A percentile compares a stretch with the other conserved stretches of the same genome.
Evolutionary conservation across 2,329 filamentous ascomycete genomes (phyloP).

Genomic region (Chaetomium olivaceum): DNA sequence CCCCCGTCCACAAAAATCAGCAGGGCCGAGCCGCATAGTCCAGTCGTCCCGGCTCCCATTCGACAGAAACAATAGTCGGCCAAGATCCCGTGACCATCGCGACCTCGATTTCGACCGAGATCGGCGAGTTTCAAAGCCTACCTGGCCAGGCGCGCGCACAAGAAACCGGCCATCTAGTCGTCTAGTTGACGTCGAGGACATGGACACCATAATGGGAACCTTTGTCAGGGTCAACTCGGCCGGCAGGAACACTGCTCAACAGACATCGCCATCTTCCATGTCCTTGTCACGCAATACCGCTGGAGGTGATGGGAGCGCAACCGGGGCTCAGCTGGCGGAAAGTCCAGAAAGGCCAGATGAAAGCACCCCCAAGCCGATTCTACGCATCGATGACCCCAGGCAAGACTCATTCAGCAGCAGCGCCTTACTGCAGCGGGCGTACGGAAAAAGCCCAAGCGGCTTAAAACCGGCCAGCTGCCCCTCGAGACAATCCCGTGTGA

Average conservation of each 20-base stretch:
- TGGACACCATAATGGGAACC: background rate
- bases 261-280: background rate
- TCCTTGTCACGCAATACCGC: background rate
- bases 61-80: background rate
- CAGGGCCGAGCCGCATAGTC: background rate
- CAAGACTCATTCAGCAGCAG: slow-evolving; percentile 30
- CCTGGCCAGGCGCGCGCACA: too few species aligned
- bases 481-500: slow-evolving; percentile 30
- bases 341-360: slow-evolving; percentile 24
- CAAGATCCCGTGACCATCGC: background rate
- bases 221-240: background rate
- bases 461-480: slow-evolving; percentile 33
- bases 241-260: background rate
- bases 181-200: background rate
- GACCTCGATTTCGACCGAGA: background rate
- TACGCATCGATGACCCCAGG: slow-evolving; percentile 18
- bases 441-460: slow-evolving; percentile 27
- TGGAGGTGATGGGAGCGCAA: background rate
- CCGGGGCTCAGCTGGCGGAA: background rate
- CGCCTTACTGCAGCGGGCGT: slow-evolving; percentile 24
- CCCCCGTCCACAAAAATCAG: background rate
- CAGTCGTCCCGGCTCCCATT: slow-evolving; percentile 22
- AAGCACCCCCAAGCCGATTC: background rate
- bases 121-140: background rate
- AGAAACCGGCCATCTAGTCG: background rate